Conservation (phyloP, 352 stramenopile species). For the Achlya hypogyna region DNA sequence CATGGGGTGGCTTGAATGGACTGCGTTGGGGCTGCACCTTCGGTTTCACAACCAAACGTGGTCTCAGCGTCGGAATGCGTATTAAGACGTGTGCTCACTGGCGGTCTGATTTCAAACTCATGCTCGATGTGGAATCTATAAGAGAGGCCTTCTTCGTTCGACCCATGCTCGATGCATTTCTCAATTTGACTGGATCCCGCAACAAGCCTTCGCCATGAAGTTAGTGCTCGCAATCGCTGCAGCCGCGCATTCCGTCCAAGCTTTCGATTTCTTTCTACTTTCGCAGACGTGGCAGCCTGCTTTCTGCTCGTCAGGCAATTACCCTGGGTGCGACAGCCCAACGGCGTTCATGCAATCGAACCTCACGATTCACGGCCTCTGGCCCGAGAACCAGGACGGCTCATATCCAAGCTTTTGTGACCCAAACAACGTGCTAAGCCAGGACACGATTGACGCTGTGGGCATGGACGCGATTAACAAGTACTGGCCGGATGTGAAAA, state of each 20-base stretch:
- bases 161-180: no score
- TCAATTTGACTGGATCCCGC: no score
- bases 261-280: slow-evolving; percentile 84
- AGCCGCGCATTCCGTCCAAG: not conserved
- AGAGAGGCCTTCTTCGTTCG: no score
- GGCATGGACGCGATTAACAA: slow-evolving; percentile 58
- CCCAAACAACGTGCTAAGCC: not conserved
- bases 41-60: no score
- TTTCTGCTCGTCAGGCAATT: slow-evolving; percentile 72
- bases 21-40: no score
- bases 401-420: slow-evolving; percentile 37
- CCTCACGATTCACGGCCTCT: slow-evolving; percentile 85
- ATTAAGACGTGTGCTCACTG: no score
- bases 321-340: slow-evolving; percentile 56
- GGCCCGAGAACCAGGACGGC: slow-evolving; percentile 60
- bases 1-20: no score
- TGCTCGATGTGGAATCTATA: no score
- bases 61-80: no score
- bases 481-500: slow-evolving; percentile 87
- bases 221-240: not conserved
- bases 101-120: no score
- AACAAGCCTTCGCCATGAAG: not conserved
- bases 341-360: slow-evolving; percentile 66
- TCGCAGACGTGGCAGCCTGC: slow-evolving; percentile 84
- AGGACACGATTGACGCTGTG: slow-evolving; percentile 43